A percentile compares a stretch with the other conserved stretches of the same genome.
Conservation (phyloP, 176 grass and related monocot species). For the Zoysia pacifica region DNA sequence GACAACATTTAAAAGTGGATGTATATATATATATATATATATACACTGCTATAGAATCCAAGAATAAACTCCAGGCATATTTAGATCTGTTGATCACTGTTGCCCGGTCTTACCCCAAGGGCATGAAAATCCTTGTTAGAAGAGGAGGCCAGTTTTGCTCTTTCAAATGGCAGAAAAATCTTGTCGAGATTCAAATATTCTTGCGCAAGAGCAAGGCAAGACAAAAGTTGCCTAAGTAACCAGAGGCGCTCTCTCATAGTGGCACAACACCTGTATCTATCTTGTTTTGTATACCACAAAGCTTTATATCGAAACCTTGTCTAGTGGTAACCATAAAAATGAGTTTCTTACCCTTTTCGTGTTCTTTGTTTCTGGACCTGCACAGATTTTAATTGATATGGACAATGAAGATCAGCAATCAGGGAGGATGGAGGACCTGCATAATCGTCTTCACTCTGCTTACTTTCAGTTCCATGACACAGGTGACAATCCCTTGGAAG, state of each 20-base stretch:
- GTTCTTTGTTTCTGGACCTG: not conserved
- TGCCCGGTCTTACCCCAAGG: not conserved
- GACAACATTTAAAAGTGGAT: too few species aligned
- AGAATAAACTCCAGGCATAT: not conserved
- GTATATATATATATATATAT: too few species aligned
- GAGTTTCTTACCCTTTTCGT: not conserved
- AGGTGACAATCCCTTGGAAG: constrained; percentile 40
- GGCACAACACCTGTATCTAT: not conserved
- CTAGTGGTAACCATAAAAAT: not conserved
- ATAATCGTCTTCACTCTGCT: constrained; percentile 41
- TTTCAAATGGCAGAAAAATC: too few species aligned
- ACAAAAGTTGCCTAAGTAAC: not conserved
- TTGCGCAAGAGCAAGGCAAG: not conserved
- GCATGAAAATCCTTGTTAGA: not conserved
- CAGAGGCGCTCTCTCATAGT: not conserved
- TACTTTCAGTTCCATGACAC: constrained; percentile 60
- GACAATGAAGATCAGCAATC: constrained; percentile 69
- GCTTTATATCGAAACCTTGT: not conserved
- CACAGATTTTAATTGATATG: constrained; percentile 83
- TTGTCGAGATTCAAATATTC: not conserved
- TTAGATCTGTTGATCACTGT: not conserved
- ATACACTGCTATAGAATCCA: not conserved
- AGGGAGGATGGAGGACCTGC: constrained; percentile 62
- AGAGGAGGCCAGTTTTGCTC: too few species aligned
- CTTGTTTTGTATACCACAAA: not conserved